phyloP scores from a whole-genome alignment of 2,329 filamentous ascomycete genomes.

The Fusarium sacchari region DNA sequence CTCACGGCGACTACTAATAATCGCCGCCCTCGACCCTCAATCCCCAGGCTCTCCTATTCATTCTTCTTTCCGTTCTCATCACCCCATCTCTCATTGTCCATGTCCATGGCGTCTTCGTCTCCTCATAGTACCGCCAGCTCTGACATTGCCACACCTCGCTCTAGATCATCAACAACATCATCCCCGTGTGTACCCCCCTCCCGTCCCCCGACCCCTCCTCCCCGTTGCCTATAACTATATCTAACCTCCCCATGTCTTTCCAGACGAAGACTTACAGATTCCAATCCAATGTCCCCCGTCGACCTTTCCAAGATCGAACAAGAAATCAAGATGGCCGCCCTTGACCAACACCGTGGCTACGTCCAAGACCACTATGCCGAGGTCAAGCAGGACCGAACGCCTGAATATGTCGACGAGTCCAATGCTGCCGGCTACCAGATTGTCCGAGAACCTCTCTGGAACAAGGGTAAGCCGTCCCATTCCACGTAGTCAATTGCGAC shows the following conservation, averaged over 20 bases:
- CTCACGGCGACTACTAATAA: constrained; percentile 45
- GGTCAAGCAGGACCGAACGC: constrained; percentile 63
- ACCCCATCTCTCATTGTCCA: constrained; percentile 39
- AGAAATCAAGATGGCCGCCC: constrained; percentile 67
- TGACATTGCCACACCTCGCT: constrained; percentile 66
- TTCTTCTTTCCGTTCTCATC: constrained; percentile 33
- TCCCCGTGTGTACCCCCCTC: constrained; percentile 58
- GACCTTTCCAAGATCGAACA: constrained; percentile 68
- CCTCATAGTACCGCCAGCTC: constrained; percentile 58
- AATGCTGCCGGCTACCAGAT: constrained; percentile 70
- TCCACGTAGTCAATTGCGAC: neutral
- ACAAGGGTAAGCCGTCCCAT: constrained; percentile 64
- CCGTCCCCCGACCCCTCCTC: constrained; percentile 52
- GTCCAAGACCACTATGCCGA: constrained; percentile 65
- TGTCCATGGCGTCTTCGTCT: constrained; percentile 48
- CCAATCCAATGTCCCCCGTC: constrained; percentile 66
- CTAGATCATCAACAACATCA: constrained; percentile 55
- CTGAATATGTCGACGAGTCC: constrained; percentile 63
- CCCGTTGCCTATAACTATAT: constrained; percentile 51
- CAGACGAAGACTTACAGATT: constrained; percentile 60
- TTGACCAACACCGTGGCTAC: constrained; percentile 71
- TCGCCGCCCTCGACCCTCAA: constrained; percentile 43
- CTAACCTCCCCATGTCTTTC: constrained; percentile 62
- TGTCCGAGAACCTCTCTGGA: constrained; percentile 70
- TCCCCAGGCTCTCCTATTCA: constrained; percentile 40